These are phyloP conservation scores for Acacia concinna DNA, from an alignment of 331 rosid species.

Conservation along the genomic window DNA sequence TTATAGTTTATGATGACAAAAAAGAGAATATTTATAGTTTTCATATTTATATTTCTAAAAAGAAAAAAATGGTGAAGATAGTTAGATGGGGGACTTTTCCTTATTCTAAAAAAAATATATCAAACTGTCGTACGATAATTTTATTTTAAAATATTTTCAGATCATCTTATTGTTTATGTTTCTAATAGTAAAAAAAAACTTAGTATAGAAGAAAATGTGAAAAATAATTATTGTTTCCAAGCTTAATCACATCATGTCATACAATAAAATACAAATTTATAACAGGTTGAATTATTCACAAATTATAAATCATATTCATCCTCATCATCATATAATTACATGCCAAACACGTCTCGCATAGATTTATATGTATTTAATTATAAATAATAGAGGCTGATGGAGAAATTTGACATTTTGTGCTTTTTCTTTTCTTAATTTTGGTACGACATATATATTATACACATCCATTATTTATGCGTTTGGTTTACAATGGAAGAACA, in stretches of 20 bases:
- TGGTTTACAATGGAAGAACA: neutral
- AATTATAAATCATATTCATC: neutral
- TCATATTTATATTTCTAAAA: neutral
- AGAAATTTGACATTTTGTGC: neutral
- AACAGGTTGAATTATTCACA: neutral
- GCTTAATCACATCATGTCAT: neutral
- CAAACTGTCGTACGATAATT: neutral
- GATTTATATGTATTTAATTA: neutral
- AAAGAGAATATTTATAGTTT: neutral
- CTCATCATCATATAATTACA: neutral
- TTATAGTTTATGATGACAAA: too few relatives aligned
- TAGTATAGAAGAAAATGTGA: neutral
- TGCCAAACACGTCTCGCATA: neutral
- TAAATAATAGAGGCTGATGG: neutral
- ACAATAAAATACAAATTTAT: neutral
- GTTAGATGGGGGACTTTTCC: neutral
- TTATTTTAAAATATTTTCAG: neutral
- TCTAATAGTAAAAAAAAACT: neutral
- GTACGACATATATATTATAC: neutral
- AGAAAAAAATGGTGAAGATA: too few relatives aligned
- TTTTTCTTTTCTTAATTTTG: neutral
- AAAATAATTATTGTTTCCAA: neutral
- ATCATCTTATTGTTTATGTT: neutral
- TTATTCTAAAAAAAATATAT: neutral
- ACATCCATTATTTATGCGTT: neutral